A percentile compares a stretch with the other conserved stretches of the same genome.
Evolutionary conservation across 2,329 filamentous ascomycete species (phyloP).

Genomic region (Arthroderma sp.): DNA sequence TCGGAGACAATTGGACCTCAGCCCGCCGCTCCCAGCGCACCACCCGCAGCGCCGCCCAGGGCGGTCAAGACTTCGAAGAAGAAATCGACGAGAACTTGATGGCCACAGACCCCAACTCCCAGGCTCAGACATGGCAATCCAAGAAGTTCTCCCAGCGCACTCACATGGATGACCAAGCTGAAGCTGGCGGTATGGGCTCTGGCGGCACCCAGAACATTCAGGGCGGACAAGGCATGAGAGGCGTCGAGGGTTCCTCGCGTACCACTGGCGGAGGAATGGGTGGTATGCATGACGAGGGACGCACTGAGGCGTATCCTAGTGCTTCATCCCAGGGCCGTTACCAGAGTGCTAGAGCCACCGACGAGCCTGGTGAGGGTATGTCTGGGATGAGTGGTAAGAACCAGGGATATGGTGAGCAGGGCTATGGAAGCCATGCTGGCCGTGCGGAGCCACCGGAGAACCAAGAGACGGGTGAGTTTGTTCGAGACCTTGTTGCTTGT

Average conservation of each 20-base stretch:
- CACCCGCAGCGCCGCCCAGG: not conserved
- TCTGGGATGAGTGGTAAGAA: not conserved
- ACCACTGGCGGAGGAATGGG: not conserved
- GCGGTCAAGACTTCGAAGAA: conserved; percentile 7
- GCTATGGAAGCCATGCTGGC: not conserved
- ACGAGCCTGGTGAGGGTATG: conserved; percentile 1
- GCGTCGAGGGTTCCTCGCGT: not conserved
- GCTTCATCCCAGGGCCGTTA: not conserved
- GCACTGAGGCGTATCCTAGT: not conserved
- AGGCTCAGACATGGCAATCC: conserved; percentile 7
- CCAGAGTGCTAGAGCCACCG: not conserved
- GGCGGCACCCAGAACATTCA: not conserved
- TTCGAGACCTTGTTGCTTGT: not conserved
- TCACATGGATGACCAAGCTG: not conserved
- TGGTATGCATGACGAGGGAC: not conserved
- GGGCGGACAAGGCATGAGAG: conserved; percentile 1
- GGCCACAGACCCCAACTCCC: not conserved
- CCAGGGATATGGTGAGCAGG: not conserved
- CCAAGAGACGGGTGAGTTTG: not conserved
- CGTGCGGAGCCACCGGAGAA: not conserved
- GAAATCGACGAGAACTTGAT: conserved; percentile 2
- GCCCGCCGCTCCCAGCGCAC: conserved; percentile 7
- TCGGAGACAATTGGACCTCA: conserved; percentile 8
- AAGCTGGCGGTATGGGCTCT: not conserved
- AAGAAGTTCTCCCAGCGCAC: conserved; percentile 5